A percentile compares a stretch with the other conserved stretches of the same genome.
Evolutionary conservation across 2,329 filamentous ascomycete genomes (phyloP).

Genomic region (Aureobasidium melanogenum): DNA sequence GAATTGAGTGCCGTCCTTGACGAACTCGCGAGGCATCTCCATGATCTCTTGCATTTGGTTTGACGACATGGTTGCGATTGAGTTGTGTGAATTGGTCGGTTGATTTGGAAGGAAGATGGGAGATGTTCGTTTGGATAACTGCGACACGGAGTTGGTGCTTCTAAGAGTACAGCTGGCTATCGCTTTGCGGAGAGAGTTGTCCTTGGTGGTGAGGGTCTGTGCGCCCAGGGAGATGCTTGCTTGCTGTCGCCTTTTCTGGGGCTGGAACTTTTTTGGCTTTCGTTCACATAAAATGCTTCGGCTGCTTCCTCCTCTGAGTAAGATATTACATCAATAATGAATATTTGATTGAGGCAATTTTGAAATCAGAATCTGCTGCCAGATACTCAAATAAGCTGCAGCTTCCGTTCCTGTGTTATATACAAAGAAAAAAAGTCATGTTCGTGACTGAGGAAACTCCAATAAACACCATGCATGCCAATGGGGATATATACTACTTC

Average conservation of each 20-base stretch:
- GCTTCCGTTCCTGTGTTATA: neutral
- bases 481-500: neutral
- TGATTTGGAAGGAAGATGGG: too few species aligned
- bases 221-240: neutral
- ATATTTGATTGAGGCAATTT: neutral
- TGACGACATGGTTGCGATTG: neutral
- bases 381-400: neutral
- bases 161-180: neutral
- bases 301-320: neutral
- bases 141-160: neutral
- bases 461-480: neutral
- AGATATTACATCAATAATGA: neutral
- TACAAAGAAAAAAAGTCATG: neutral
- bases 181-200: slow-evolving; percentile 1
- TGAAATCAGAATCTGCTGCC: neutral
- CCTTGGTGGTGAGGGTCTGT: neutral
- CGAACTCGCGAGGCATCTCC: slow-evolving; percentile 13
- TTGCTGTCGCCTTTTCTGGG: neutral
- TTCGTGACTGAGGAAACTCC: neutral
- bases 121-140: neutral
- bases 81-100: neutral
- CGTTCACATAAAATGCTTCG: neutral
- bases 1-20: slow-evolving; percentile 41
- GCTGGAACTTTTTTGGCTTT: neutral
- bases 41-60: slow-evolving; percentile 11